These are phyloP conservation scores for Boletellus sp. DNA, from an alignment of 1,284 basidiomycete species.

Conservation along the genomic window DNA sequence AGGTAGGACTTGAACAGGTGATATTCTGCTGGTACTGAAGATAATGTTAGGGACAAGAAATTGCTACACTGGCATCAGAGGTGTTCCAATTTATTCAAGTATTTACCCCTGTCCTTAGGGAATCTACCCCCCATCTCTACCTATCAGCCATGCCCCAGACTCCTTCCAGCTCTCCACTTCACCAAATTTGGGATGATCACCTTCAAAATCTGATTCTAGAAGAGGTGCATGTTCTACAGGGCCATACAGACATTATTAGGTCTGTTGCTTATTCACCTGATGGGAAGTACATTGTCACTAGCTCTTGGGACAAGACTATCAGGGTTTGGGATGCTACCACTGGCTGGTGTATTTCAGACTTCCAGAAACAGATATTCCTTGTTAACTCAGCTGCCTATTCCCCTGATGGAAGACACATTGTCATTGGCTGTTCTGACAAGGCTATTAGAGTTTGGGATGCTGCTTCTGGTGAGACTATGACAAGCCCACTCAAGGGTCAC, in stretches of 20 bases:
- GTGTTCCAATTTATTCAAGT: slow-evolving; percentile 16
- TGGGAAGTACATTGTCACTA: not conserved
- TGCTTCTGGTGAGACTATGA: not conserved
- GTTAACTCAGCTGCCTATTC: too few species aligned
- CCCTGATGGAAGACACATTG: too few species aligned
- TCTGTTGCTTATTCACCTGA: not conserved
- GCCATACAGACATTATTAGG: not conserved
- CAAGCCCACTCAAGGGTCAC: not conserved
- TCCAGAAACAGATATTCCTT: too few species aligned
- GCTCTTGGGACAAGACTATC: not conserved
- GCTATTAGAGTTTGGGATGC: too few species aligned
- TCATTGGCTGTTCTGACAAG: too few species aligned
- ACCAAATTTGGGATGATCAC: too few species aligned
- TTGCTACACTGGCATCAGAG: slow-evolving; percentile 21
- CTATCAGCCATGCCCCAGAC: slow-evolving; percentile 26
- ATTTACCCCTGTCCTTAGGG: slow-evolving; percentile 16
- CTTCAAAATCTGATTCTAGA: too few species aligned
- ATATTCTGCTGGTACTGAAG: slow-evolving; percentile 1
- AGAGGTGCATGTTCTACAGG: not conserved
- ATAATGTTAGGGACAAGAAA: slow-evolving; percentile 11
- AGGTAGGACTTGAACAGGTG: slow-evolving; percentile 7
- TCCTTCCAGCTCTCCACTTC: too few species aligned
- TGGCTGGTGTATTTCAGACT: not conserved
- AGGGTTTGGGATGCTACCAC: not conserved
- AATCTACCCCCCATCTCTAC: slow-evolving; percentile 23